phyloP scores from a whole-genome alignment of 2,329 filamentous ascomycete species.

The Aspergillus ochraceus region DNA sequence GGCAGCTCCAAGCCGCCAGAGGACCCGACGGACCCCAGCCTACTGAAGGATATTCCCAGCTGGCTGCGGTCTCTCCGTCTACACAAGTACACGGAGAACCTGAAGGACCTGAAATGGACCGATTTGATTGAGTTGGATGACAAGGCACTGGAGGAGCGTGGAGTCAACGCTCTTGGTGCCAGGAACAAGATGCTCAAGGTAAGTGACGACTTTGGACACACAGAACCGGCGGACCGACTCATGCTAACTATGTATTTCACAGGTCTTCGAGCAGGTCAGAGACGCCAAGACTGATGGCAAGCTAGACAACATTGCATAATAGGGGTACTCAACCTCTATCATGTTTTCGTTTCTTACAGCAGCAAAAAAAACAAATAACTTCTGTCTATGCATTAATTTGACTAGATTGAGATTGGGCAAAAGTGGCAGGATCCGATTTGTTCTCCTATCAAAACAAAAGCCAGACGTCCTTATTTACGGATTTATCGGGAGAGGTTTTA shows the following conservation, averaged over 20 bases:
- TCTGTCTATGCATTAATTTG: conserved; percentile 31
- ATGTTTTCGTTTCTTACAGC: conserved; percentile 12
- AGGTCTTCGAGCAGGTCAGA: conserved; percentile 94
- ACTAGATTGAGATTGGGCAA: conserved; percentile 27
- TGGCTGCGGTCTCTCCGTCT: conserved; percentile 93
- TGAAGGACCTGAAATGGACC: conserved; percentile 97
- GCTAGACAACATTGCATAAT: conserved; percentile 45
- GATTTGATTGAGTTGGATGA: conserved; percentile 91
- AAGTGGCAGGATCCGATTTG: conserved; percentile 29
- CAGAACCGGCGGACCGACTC: background rate
- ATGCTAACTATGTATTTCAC: conserved; percentile 5
- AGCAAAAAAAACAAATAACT: conserved; percentile 8
- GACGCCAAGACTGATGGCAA: conserved; percentile 76
- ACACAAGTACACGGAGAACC: conserved; percentile 98
- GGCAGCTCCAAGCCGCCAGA: conserved; percentile 97
- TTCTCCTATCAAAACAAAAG: conserved; percentile 16
- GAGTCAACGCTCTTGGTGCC: conserved; percentile 92
- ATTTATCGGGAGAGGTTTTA: conserved; percentile 15
- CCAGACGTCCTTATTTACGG: conserved; percentile 14
- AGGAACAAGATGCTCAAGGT: conserved; percentile 98
- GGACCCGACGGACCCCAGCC: conserved; percentile 86
- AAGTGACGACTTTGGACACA: conserved; percentile 23
- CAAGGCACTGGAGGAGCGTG: conserved; percentile 85
- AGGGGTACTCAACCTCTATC: conserved; percentile 8
- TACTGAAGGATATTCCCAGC: conserved; percentile 91